Conservation (phyloP, 495 filamentous ascomycete genomes). For the Penicillium verhagenii region DNA sequence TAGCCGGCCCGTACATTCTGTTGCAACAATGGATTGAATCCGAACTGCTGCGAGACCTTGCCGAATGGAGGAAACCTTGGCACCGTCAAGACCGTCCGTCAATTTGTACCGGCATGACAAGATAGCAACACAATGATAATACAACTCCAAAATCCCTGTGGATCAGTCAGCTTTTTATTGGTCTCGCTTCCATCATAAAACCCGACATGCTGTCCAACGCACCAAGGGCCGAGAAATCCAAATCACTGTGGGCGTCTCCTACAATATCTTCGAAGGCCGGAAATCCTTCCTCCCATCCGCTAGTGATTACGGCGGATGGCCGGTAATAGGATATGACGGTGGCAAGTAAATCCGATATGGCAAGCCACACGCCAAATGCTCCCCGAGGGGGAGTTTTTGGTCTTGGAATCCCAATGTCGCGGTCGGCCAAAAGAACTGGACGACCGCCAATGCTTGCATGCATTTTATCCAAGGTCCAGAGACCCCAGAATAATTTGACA, state of each 20-base stretch:
- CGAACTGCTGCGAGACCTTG: slow-evolving; percentile 64
- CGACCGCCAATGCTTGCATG: slow-evolving; percentile 62
- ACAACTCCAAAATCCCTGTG: slow-evolving; percentile 61
- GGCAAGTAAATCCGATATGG: slow-evolving; percentile 55
- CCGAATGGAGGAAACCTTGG: slow-evolving; percentile 54
- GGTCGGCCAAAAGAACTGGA: slow-evolving; percentile 63
- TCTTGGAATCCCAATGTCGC: slow-evolving; percentile 53
- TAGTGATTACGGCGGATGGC: slow-evolving; percentile 46
- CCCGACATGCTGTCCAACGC: not conserved
- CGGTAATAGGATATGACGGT: slow-evolving; percentile 68
- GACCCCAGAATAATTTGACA: slow-evolving; percentile 61
- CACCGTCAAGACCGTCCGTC: slow-evolving; percentile 24
- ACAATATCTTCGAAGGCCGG: slow-evolving; percentile 69
- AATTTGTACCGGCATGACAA: slow-evolving; percentile 52
- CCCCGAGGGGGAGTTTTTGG: slow-evolving; percentile 18
- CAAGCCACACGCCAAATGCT: slow-evolving; percentile 54
- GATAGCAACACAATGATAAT: slow-evolving; percentile 69
- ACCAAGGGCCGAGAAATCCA: slow-evolving; percentile 35
- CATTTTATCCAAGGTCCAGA: slow-evolving; percentile 68
- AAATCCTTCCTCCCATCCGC: slow-evolving; percentile 55
- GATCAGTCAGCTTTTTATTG: not conserved
- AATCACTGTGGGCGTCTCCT: slow-evolving; percentile 36
- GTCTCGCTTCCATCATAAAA: not conserved
- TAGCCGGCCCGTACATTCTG: slow-evolving; percentile 52
- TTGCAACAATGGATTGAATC: slow-evolving; percentile 59